Percentiles rank a stretch among this genome's conserved stretches.
Conservation (phyloP, 257 asterid genomes). For the Anisodus acutangulus region DNA sequence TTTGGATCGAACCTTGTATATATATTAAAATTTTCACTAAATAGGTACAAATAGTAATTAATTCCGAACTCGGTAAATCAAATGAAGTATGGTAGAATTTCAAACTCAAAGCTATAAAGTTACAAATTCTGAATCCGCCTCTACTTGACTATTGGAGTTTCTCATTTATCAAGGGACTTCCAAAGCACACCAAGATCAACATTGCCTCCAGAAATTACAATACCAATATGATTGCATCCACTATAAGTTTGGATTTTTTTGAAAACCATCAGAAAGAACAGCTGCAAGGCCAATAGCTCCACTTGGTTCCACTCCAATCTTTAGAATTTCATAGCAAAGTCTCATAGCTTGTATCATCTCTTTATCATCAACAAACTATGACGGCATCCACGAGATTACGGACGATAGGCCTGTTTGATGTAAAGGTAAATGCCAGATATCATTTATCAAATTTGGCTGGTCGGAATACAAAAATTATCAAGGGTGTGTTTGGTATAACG, state of each 20-base stretch:
- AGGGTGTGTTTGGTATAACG: not conserved
- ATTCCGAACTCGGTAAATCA: no score
- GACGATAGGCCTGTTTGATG: conserved; percentile 75
- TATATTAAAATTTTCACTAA: no score
- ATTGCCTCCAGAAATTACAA: conserved; percentile 91
- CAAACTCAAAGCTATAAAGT: no score
- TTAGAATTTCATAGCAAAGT: conserved; percentile 76
- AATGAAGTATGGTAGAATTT: no score
- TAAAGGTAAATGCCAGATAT: not conserved
- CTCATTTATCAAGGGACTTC: conserved; percentile 55
- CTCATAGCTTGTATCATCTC: conserved; percentile 80
- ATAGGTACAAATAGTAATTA: no score
- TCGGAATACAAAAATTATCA: not conserved
- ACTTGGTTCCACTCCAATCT: conserved; percentile 89
- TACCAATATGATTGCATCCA: conserved; percentile 65
- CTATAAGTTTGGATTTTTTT: conserved; percentile 50
- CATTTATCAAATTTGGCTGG: not conserved
- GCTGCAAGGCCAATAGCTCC: conserved; percentile 98
- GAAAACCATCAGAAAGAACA: conserved; percentile 66
- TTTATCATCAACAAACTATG: conserved; percentile 67
- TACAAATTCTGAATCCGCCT: no score
- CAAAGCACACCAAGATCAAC: conserved; percentile 83
- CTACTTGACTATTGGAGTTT: not conserved
- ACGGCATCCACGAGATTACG: conserved; percentile 86
- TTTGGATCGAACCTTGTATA: no score